Evolutionary conservation across 129 eudicot genomes (phyloP).

Genomic region (Kitagawia praeruptora): DNA sequence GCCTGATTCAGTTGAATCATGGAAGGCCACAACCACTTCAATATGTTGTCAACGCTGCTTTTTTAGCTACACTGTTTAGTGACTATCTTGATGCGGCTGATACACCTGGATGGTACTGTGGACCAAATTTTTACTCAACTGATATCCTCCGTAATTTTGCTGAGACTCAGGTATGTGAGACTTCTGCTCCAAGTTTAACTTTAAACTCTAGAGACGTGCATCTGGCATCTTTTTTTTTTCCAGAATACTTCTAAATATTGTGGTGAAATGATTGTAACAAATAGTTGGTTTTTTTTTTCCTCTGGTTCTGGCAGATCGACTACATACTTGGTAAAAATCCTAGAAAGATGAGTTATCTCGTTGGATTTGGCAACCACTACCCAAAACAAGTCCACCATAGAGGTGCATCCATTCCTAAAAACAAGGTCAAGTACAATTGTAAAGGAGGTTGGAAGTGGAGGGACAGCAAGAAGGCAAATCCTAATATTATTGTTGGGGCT

Average conservation of each 20-base stretch:
- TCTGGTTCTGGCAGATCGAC: conserved; percentile 19
- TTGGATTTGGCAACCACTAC: conserved; percentile 32
- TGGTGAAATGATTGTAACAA: neutral
- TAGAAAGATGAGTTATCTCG: conserved; percentile 32
- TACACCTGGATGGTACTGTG: conserved; percentile 50
- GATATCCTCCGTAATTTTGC: conserved; percentile 37
- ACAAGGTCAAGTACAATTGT: conserved; percentile 38
- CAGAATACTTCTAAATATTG: neutral
- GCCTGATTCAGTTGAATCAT: conserved; percentile 40
- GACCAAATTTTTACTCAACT: conserved; percentile 36
- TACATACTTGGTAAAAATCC: conserved; percentile 41
- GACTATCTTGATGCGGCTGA: conserved; percentile 49
- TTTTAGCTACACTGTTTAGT: conserved; percentile 38
- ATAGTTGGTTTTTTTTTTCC: neutral
- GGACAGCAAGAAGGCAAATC: conserved; percentile 36
- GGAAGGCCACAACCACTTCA: conserved; percentile 56
- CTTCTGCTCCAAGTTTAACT: neutral
- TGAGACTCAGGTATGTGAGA: conserved; percentile 35
- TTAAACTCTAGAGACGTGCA: neutral
- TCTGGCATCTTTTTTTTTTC: neutral
- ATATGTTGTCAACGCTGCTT: conserved; percentile 47
- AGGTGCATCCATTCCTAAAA: conserved; percentile 32
- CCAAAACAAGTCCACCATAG: conserved; percentile 39
- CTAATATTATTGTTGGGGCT: conserved; percentile 37
- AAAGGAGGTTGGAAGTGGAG: conserved; percentile 54